A percentile compares a stretch with the other conserved stretches of the same genome.
Conservation (phyloP, 1,139 yeast genomes). For the Yamadazyma jaroonii region DNA sequence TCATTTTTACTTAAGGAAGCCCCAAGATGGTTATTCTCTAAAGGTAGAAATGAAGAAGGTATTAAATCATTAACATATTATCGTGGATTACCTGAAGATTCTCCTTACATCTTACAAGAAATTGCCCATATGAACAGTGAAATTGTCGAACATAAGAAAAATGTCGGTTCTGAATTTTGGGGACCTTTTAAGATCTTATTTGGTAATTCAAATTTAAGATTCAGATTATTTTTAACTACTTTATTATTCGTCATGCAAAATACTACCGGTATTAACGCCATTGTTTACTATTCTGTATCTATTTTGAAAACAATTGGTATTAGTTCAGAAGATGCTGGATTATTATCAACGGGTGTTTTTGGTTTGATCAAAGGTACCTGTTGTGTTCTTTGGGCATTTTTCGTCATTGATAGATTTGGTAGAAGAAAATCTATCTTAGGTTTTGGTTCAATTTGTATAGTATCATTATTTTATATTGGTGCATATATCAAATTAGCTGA, state of each 20-base stretch:
- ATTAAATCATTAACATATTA: slow-evolving; percentile 27
- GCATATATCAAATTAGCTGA: slow-evolving; percentile 43
- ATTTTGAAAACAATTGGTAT: slow-evolving; percentile 32
- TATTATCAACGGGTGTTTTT: slow-evolving; percentile 58
- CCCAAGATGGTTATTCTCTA: slow-evolving; percentile 45
- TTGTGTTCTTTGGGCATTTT: slow-evolving; percentile 42
- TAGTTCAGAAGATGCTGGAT: slow-evolving; percentile 35
- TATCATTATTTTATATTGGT: slow-evolving; percentile 50
- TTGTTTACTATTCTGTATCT: slow-evolving; percentile 32
- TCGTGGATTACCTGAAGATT: slow-evolving; percentile 22
- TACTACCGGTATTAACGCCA: slow-evolving; percentile 33
- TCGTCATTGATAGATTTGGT: slow-evolving; percentile 46
- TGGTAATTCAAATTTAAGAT: slow-evolving; percentile 20
- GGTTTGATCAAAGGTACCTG: slow-evolving; percentile 49
- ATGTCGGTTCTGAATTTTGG: slow-evolving; percentile 22
- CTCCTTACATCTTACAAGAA: slow-evolving; percentile 27
- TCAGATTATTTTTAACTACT: slow-evolving; percentile 25
- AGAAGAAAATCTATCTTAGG: slow-evolving; percentile 44
- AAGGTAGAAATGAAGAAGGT: slow-evolving; percentile 35
- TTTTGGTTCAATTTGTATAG: slow-evolving; percentile 43
- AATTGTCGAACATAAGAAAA: slow-evolving; percentile 19
- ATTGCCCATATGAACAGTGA: slow-evolving; percentile 21
- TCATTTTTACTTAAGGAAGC: slow-evolving; percentile 42
- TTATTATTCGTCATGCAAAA: slow-evolving; percentile 33
- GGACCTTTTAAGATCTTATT: slow-evolving; percentile 27